A percentile compares a stretch with the other conserved stretches of the same genome.
Conservation (phyloP, 202 grass and related monocot genomes). For the Tripidium arundinaceum region DNA sequence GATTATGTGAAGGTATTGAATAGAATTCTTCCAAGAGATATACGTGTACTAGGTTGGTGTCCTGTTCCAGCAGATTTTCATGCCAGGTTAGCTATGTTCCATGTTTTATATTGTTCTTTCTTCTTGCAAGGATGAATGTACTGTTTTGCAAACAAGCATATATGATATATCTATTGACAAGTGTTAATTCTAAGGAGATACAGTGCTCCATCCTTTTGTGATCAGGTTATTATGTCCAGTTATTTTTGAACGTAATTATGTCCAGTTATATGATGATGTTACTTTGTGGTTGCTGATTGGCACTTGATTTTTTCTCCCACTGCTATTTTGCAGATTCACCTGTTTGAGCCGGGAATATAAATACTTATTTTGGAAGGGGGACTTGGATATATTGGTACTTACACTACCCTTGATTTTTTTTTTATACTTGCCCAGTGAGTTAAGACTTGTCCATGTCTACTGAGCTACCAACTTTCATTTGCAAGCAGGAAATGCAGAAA, state of each 20-base stretch:
- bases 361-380: slow-evolving; percentile 87
- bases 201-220: too few species aligned
- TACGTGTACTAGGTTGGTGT: slow-evolving; percentile 85
- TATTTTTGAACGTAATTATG: too few species aligned
- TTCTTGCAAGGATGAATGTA: slow-evolving; percentile 8
- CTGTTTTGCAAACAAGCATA: background rate
- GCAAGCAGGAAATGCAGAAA: slow-evolving; percentile 79
- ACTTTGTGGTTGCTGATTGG: background rate
- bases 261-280: background rate
- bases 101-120: background rate
- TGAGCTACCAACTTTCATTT: slow-evolving; percentile 3
- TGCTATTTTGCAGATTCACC: slow-evolving; percentile 65
- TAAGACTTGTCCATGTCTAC: background rate
- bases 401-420: slow-evolving; percentile 30
- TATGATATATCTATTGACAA: background rate
- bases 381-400: slow-evolving; percentile 59
- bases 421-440: slow-evolving; percentile 4
- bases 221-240: too few species aligned
- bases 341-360: slow-evolving; percentile 90
- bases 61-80: slow-evolving; percentile 73
- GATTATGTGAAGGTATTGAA: slow-evolving; percentile 95
- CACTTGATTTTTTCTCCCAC: slow-evolving; percentile 8
- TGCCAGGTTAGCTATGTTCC: slow-evolving; percentile 66
- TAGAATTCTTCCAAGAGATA: slow-evolving; percentile 82
- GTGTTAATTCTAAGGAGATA: background rate